Evolutionary conservation across 2,329 filamentous ascomycete species (phyloP).

Genomic region (Alternaria sp.): DNA sequence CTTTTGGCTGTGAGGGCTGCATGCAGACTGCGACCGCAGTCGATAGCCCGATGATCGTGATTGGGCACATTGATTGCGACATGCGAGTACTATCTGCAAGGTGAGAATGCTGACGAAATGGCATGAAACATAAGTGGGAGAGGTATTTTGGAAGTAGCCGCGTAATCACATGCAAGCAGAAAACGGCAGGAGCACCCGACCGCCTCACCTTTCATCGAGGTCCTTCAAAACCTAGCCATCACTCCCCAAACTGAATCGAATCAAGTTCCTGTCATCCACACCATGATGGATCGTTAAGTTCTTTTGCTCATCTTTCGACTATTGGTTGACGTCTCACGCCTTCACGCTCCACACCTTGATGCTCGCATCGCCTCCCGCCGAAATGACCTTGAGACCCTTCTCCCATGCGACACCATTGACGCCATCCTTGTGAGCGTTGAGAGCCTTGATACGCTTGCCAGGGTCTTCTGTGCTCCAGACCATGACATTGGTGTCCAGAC

Average conservation of each 20-base stretch:
- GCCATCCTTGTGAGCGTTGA: constrained; percentile 94
- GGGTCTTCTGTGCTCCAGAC: constrained; percentile 88
- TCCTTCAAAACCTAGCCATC: neutral
- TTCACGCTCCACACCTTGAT: constrained; percentile 80
- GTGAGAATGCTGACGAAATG: neutral
- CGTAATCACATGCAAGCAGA: constrained; percentile 4
- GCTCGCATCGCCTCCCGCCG: constrained; percentile 83
- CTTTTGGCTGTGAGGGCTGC: neutral
- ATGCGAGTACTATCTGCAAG: neutral
- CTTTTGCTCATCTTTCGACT: neutral
- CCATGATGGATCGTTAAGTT: neutral
- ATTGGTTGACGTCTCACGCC: constrained; percentile 18
- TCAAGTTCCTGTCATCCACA: neutral
- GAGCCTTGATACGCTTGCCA: constrained; percentile 80
- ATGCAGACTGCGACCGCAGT: neutral
- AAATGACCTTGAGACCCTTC: constrained; percentile 69
- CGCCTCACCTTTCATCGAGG: constrained; percentile 9
- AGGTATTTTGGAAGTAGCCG: neutral
- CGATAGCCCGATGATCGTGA: neutral
- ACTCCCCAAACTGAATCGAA: neutral
- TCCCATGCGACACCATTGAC: constrained; percentile 89
- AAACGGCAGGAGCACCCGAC: constrained; percentile 3
- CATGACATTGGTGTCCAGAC: constrained; percentile 88
- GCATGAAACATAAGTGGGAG: neutral
- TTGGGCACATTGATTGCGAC: neutral